Conservation (phyloP, 2,329 filamentous ascomycete species). For the Alternaria consortialis region DNA sequence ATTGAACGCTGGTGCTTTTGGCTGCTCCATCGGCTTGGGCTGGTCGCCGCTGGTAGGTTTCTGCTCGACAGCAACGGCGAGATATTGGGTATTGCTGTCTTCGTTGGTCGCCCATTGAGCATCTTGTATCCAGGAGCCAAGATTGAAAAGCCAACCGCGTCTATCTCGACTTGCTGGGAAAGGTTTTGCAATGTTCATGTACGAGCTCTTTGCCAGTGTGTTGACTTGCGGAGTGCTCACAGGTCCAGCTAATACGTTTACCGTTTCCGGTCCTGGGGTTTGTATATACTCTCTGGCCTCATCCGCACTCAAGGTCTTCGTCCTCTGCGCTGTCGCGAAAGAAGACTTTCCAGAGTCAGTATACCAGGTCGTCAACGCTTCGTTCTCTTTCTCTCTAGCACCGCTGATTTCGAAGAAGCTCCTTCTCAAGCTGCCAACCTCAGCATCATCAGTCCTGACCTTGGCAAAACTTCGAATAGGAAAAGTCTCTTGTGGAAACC, state of each 20-base stretch:
- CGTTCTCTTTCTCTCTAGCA: conserved; percentile 56
- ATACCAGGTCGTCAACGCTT: conserved; percentile 64
- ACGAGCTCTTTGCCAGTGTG: conserved; percentile 53
- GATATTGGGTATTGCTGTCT: conserved; percentile 61
- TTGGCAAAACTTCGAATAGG: conserved; percentile 49
- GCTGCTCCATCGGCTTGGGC: conserved; percentile 42
- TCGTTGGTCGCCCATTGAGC: conserved; percentile 57
- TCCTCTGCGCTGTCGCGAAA: conserved; percentile 56
- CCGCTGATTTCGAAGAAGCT: conserved; percentile 56
- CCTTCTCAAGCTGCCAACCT: conserved; percentile 50
- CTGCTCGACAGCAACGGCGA: conserved; percentile 59
- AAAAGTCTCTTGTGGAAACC: conserved; percentile 61
- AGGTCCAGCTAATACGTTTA: conserved; percentile 62
- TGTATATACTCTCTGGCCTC: conserved; percentile 57
- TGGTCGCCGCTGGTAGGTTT: conserved; percentile 23
- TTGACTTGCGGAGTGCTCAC: conserved; percentile 55
- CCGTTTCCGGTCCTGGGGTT: conserved; percentile 39
- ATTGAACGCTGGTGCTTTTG: conserved; percentile 59
- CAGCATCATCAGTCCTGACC: not conserved
- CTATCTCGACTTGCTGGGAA: conserved; percentile 40
- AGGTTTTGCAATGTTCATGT: conserved; percentile 56
- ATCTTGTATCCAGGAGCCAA: conserved; percentile 63
- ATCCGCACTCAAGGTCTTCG: conserved; percentile 45
- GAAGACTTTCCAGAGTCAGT: conserved; percentile 51
- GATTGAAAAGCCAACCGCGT: conserved; percentile 64